Evolutionary conservation across 805 yeast genomes (phyloP).

Genomic region (Candida hispaniensis): DNA sequence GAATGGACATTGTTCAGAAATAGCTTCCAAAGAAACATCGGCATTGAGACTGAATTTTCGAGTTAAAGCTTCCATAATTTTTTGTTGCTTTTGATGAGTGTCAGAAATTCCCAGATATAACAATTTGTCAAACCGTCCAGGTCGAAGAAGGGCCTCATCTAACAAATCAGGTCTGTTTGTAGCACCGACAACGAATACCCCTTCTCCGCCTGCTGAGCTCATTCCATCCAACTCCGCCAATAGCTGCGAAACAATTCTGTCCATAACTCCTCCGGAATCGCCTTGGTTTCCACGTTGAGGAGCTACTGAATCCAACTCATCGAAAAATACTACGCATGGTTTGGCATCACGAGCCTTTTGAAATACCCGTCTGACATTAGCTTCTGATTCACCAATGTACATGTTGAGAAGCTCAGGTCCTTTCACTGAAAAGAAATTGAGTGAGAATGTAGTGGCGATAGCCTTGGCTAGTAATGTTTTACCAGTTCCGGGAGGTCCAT

Average conservation of each 20-base stretch:
- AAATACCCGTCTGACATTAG: conserved; percentile 88
- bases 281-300: conserved; percentile 98
- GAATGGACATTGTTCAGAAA: conserved; percentile 69
- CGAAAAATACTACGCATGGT: conserved; percentile 96
- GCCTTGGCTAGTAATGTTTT: conserved; percentile 94
- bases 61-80: conserved; percentile 78
- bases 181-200: conserved; percentile 98
- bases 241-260: conserved; percentile 89
- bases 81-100: conserved; percentile 77
- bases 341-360: conserved; percentile 92
- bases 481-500: conserved; percentile 99
- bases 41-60: conserved; percentile 53
- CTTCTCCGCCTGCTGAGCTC: conserved; percentile 72
- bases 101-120: conserved; percentile 87
- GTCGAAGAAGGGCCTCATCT: conserved; percentile 88
- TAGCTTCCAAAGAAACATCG: conserved; percentile 44
- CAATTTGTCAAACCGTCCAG: conserved; percentile 94
- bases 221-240: conserved; percentile 94
- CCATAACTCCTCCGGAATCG: conserved; percentile 99
- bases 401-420: conserved; percentile 95
- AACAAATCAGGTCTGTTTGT: conserved; percentile 92
- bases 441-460: conserved; percentile 87
- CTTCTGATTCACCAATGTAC: conserved; percentile 98
- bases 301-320: conserved; percentile 95
- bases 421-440: conserved; percentile 91